Conservation (phyloP, 768 basidiomycete species). For the Russula sp. region DNA sequence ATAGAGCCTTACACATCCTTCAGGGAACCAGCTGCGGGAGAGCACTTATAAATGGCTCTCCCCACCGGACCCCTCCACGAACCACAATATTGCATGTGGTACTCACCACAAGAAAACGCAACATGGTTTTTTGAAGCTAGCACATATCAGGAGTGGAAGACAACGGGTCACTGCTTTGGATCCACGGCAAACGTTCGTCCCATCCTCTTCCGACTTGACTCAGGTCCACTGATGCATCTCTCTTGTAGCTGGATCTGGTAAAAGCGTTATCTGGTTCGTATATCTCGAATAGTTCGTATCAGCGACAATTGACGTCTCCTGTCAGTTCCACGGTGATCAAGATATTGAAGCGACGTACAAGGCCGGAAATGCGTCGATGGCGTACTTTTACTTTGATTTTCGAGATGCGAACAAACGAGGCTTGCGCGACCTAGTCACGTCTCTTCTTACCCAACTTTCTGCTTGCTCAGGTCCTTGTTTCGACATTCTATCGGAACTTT, state of each 20-base stretch:
- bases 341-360: not conserved
- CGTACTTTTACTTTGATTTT: constrained; percentile 5
- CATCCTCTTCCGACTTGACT: not conserved
- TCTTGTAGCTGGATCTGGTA: constrained; percentile 13
- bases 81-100: not conserved
- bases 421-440: not conserved
- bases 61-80: constrained; percentile 10
- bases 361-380: not conserved
- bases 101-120: not conserved
- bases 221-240: not conserved
- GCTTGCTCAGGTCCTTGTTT: not conserved
- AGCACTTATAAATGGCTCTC: constrained; percentile 9
- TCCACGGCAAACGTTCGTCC: constrained; percentile 17
- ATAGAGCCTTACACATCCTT: not conserved
- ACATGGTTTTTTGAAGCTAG: constrained; percentile 1
- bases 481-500: not conserved
- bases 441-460: constrained; percentile 14
- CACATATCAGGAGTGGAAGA: constrained; percentile 1
- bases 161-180: constrained; percentile 1
- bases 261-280: constrained; percentile 15
- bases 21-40: not conserved
- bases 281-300: not conserved
- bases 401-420: not conserved
- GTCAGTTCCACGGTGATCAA: constrained; percentile 10
- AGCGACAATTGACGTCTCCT: not conserved